Conservation (phyloP, 495 filamentous ascomycete species). For the Peziza echinospora region DNA sequence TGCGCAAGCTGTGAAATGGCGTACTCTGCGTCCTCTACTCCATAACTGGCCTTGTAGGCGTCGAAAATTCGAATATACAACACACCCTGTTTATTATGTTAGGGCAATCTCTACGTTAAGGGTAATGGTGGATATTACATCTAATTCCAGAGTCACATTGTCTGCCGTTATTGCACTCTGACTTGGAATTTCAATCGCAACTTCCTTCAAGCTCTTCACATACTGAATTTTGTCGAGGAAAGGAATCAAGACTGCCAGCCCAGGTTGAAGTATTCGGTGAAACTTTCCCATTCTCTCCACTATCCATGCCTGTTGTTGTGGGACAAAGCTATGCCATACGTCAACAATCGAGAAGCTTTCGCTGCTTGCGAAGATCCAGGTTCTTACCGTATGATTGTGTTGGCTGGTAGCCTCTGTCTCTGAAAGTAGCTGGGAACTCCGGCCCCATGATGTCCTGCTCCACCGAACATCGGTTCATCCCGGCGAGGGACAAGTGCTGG, state of each 20-base stretch:
- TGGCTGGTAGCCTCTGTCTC: constrained; percentile 50
- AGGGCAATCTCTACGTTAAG: not conserved
- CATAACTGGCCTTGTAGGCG: constrained; percentile 94
- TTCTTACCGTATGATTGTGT: constrained; percentile 67
- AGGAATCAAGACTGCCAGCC: constrained; percentile 70
- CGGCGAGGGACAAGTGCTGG: too few relatives aligned
- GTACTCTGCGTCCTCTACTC: constrained; percentile 96
- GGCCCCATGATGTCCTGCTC: not conserved
- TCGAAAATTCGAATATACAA: constrained; percentile 90
- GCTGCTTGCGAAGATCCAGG: too few relatives aligned
- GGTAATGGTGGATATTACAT: constrained; percentile 21
- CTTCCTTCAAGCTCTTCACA: constrained; percentile 91
- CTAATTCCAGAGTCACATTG: constrained; percentile 90
- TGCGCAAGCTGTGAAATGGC: constrained; percentile 95
- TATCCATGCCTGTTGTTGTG: constrained; percentile 97
- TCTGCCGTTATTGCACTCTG: constrained; percentile 96
- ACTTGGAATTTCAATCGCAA: constrained; percentile 82
- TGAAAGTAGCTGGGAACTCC: constrained; percentile 29
- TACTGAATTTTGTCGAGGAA: constrained; percentile 93
- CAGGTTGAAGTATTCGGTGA: constrained; percentile 73
- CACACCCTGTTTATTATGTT: constrained; percentile 34
- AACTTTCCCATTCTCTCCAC: constrained; percentile 98
- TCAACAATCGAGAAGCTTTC: not conserved
- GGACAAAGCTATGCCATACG: constrained; percentile 45
- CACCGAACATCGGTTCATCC: not conserved